Percentiles rank a stretch among this genome's conserved stretches.
phyloP scores from a whole-genome alignment of 441 rosid species.

The Daphne laureola region DNA sequence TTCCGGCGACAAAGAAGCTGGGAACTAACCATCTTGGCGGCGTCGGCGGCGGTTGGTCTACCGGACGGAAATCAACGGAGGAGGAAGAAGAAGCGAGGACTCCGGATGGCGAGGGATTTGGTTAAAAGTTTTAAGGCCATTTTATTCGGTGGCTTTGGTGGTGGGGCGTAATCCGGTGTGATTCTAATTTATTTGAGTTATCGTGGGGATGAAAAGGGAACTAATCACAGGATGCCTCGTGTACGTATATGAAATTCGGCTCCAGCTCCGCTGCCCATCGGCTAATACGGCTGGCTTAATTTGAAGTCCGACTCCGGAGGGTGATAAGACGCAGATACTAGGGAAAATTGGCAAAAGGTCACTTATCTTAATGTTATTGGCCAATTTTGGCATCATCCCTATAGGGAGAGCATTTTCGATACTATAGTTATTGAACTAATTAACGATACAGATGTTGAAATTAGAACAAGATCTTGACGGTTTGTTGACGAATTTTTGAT shows the following conservation, averaged over 20 bases:
- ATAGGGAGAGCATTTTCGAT: too few relatives aligned
- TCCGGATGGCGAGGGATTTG: slow-evolving; percentile 18
- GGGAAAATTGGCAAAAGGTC: too few relatives aligned
- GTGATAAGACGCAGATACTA: too few relatives aligned
- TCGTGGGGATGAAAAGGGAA: slow-evolving; percentile 7
- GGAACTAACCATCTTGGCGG: slow-evolving; percentile 26
- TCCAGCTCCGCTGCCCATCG: background rate
- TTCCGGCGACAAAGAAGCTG: too few relatives aligned
- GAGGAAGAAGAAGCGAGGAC: slow-evolving; percentile 11
- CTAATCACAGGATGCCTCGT: slow-evolving; percentile 24
- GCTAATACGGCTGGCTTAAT: background rate
- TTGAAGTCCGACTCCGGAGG: too few relatives aligned
- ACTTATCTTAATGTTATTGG: too few relatives aligned
- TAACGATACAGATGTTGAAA: too few relatives aligned
- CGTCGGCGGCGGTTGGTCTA: background rate
- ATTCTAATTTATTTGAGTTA: background rate
- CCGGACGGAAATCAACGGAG: slow-evolving; percentile 8
- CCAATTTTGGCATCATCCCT: too few relatives aligned
- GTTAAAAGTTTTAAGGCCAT: slow-evolving; percentile 4
- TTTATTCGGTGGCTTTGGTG: slow-evolving; percentile 17
- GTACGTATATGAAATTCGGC: slow-evolving; percentile 3
- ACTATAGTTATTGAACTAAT: too few relatives aligned
- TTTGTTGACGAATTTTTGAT: too few relatives aligned
- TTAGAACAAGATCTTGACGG: too few relatives aligned
- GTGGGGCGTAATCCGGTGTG: slow-evolving; percentile 7